Evolutionary conservation across 2,329 filamentous ascomycete genomes (phyloP), one percentile per base, ranked within the genome.

Genomic region (Claviceps humidiphila): DNA sequence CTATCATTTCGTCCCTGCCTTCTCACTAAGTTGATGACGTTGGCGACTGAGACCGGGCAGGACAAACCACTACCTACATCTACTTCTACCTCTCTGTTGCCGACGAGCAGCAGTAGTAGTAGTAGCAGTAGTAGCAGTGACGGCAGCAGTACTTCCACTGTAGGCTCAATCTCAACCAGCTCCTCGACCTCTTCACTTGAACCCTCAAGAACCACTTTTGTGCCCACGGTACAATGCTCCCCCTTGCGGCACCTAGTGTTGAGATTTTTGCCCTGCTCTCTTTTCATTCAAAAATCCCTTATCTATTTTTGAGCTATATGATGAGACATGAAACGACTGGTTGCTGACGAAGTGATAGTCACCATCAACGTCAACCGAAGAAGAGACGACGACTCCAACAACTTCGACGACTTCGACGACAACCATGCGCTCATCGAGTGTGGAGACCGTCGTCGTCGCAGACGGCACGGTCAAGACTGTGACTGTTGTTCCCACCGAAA

Each of bases 391-490:
- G 9, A 50, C 34, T 26, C 39, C 53, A 3, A 8, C 7, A 7
- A 26, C 26, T 26, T 2, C 26, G 26, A 26, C 30, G 8, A 30
- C 48, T 7, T 61, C 63, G 14, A 63, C 65, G n/a, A 48, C 58
- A 0, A 59, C 78, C 2, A 67, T 9, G 16, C 45, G 8, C 74
- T 26, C 16, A 11, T 45, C 49, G 20, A 26, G 4, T 26, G 20
- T 51, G 9, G 49, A 30, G 59, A 83, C 80, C 0, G 71, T 82
- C 9, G 82, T 78, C 0, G 82, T 78, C 0, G 69, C 71, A 6
- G 74, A 70, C 9, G 78, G 78, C 17, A 72, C 66, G 5, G 66
- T 80, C 22, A 72, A 70, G 53, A 82, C 78, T 1, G 72, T 83
- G 3, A 80, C 76, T 1, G 70, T 77, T 16, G 69, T 69, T 6